Base-by-base conservation (phyloP, 2,329 filamentous ascomycete genomes). In the Bipolaris oryzae region DNA sequence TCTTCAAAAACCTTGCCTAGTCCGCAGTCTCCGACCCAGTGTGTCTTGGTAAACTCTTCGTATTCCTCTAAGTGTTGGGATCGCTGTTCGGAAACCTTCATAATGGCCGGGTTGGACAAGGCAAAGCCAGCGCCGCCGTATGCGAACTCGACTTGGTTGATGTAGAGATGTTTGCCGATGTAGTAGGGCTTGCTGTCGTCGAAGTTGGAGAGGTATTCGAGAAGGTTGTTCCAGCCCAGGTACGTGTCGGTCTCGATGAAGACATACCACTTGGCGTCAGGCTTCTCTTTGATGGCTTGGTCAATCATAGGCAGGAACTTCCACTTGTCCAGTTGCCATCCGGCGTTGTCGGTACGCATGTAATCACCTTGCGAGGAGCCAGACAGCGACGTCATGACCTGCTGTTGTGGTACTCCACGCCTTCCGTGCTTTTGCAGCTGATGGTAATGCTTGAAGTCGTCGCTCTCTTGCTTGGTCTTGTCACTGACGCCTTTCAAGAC, bases 311-410 rank as follows among this genome's bases (percentile, higher is more conserved):
- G 83, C 23, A 85, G 74, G 63, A 85, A 85, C 69, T 85, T 85
- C 82, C 82, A 85, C 65, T 85, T 85, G 62, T 85, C 83, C 33
- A 85, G 73, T 53, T 77, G 80, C 83, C 83, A 85, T 23, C 81
- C 83, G 7, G 61, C 58, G 20, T 74, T 74, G 11, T 71, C 69
- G 10, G 71, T 74, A 46, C 74, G 73, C 23, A 72, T 52, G 49
- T 74, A 74, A 46, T 74, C 74, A 28, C 73, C 74, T 39, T 74
- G 71, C 21, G 61, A 64, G 4, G 72, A 74, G 1, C 72, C 74
- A 2, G 72, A 74, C 34, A 73, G 59, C 3, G 62, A 58, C 10
- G 68, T 74, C 41, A 74, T 62, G 37, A 72, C 62, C 11, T 70
- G 55, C 43, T 74, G 69, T 18, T 62, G 55, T n/a, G 64, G 60